Percentiles rank a stretch among this genome's conserved stretches.
Conservation (phyloP, 2,329 filamentous ascomycete genomes). For the Trichoderma arundinaceum region DNA sequence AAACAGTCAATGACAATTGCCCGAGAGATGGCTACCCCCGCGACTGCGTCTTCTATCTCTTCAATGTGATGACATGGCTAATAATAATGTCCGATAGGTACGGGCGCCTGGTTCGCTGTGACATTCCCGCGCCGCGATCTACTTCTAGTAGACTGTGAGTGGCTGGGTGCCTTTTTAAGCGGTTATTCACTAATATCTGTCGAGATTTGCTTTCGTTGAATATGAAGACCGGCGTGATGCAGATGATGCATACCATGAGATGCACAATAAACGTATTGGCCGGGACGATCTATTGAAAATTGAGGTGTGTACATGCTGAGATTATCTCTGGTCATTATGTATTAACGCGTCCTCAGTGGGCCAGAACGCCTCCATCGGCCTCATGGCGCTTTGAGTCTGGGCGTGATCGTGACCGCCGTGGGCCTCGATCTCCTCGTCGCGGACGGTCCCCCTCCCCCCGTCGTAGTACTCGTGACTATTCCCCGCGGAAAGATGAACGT, state of each 20-base stretch:
- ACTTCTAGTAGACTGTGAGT: conserved; percentile 95
- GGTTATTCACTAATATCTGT: too few species aligned
- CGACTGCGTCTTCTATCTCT: conserved; percentile 34
- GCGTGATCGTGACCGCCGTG: conserved; percentile 71
- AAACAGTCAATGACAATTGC: conserved; percentile 26
- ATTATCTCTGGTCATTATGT: not conserved
- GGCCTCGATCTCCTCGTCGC: conserved; percentile 62
- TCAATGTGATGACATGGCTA: conserved; percentile 45
- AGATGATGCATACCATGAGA: conserved; percentile 98
- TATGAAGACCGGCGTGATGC: conserved; percentile 98
- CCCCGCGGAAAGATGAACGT: conserved; percentile 86
- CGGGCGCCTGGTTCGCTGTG: conserved; percentile 95
- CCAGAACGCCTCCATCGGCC: conserved; percentile 93
- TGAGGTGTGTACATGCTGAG: conserved; percentile 65
- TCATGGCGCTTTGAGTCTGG: conserved; percentile 98
- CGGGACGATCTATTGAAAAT: conserved; percentile 97
- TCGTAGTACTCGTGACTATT: conserved; percentile 77
- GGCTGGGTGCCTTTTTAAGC: not conserved
- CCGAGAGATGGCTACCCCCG: conserved; percentile 24
- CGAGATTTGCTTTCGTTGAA: conserved; percentile 94
- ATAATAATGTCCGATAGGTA: conserved; percentile 67
- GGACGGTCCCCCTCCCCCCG: conserved; percentile 80
- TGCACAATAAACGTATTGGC: conserved; percentile 99
- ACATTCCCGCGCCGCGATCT: conserved; percentile 94
- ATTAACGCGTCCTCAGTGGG: conserved; percentile 72